phyloP scores from a whole-genome alignment of 257 asterid species.

The Mitragyna speciosa region DNA sequence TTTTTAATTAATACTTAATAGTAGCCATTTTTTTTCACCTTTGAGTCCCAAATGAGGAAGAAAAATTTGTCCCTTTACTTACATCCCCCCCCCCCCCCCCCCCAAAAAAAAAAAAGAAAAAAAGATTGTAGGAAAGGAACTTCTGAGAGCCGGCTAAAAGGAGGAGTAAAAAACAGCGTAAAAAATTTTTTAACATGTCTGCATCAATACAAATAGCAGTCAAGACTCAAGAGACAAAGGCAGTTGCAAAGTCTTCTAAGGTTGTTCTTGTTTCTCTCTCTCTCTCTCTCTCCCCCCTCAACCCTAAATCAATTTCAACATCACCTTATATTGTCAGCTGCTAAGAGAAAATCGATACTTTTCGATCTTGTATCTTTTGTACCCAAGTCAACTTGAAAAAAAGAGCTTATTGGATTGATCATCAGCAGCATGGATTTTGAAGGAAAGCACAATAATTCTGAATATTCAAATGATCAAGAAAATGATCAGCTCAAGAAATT shows the following conservation, averaged over 20 bases:
- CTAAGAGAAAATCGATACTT: background rate
- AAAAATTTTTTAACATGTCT: slow-evolving; percentile 13
- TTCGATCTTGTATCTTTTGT: background rate
- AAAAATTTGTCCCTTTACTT: background rate
- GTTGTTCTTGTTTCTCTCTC: slow-evolving; percentile 4
- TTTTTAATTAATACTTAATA: background rate
- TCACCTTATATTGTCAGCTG: background rate
- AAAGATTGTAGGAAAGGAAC: background rate
- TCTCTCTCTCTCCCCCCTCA: background rate
- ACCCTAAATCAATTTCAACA: slow-evolving; percentile 13
- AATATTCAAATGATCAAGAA: slow-evolving; percentile 15
- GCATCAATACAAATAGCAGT: slow-evolving; percentile 16
- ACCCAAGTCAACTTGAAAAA: background rate
- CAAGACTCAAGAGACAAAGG: slow-evolving; percentile 6
- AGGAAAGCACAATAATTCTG: slow-evolving; percentile 6
- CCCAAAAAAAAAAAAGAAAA: background rate
- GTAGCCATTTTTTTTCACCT: background rate
- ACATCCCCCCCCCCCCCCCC: no score
- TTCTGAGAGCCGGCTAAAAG: slow-evolving; percentile 14
- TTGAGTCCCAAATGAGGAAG: background rate
- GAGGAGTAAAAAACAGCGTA: background rate
- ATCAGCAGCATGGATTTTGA: slow-evolving; percentile 1
- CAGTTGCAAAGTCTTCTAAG: slow-evolving; percentile 7
- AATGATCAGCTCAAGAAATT: slow-evolving; percentile 6
- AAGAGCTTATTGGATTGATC: background rate